phyloP scores from a whole-genome alignment of 129 eudicot genomes.

The Apium graveolens region DNA sequence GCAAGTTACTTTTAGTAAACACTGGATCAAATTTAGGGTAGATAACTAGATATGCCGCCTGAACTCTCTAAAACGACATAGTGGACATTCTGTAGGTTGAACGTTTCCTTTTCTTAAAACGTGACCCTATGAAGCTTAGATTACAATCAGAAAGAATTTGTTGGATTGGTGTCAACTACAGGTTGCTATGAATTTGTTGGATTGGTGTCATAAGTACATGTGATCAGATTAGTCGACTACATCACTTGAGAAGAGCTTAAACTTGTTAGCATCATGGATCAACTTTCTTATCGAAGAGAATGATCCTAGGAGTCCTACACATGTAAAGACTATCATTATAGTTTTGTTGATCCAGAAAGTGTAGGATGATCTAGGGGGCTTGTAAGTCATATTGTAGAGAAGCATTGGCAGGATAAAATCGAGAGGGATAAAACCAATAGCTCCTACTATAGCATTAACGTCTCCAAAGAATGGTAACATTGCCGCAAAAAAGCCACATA shows the following conservation, averaged over 20 bases:
- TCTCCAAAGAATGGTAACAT: slow-evolving; percentile 97
- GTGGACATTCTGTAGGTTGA: not conserved
- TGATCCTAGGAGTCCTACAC: slow-evolving; percentile 72
- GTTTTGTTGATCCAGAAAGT: slow-evolving; percentile 57
- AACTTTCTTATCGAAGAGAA: slow-evolving; percentile 74
- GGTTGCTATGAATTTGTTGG: not conserved
- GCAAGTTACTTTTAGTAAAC: no score
- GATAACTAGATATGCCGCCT: no score
- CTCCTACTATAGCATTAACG: slow-evolving; percentile 74
- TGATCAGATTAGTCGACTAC: slow-evolving; percentile 33
- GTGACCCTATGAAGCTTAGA: not conserved
- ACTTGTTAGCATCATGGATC: slow-evolving; percentile 77
- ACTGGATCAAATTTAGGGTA: no score
- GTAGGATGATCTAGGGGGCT: slow-evolving; percentile 50
- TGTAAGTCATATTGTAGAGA: slow-evolving; percentile 78
- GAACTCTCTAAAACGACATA: no score
- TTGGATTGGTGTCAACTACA: not conserved
- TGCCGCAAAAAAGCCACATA: slow-evolving; percentile 87
- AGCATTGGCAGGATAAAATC: slow-evolving; percentile 98
- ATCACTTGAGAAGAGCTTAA: slow-evolving; percentile 80
- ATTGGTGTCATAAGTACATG: no score
- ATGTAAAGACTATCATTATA: slow-evolving; percentile 62
- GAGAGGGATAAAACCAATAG: slow-evolving; percentile 80
- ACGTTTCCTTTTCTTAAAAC: not conserved
- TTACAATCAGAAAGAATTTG: not conserved